Base-by-base conservation (phyloP, 2,329 filamentous ascomycete species). In the Aspergillus sp. region DNA sequence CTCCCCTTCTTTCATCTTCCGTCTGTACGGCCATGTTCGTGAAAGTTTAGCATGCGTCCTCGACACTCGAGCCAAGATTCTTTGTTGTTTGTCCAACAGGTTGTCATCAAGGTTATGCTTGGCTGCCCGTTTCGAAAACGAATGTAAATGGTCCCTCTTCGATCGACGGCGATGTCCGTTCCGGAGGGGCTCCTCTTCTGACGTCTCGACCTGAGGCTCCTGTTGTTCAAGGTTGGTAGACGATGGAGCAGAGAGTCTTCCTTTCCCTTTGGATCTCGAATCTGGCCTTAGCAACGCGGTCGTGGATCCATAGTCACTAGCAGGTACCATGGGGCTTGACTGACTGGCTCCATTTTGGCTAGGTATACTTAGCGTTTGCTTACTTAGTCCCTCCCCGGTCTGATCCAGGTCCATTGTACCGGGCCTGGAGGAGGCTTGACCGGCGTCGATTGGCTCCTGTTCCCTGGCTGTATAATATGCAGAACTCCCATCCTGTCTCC, bases 1-100 rank as follows among this genome's bases (percentile, higher is more conserved):
- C 62, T 88, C 82, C 5, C 87, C 87, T 65, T 87, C 82, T 55
- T 79, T 76, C 23, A 79, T 69, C 23, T 81, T 75, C 30, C 70
- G 72, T 54, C 76, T 72, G 51, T 69, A 72, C 8, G 74, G 70
- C 45, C 72, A 67, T 55, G 70, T 74, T 5, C 67, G 67, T 25
- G 73, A 72, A 21, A 79, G 73, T 48, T 65, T 73, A 47, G 67
- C 70, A 59, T 73, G 74, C 10, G 75, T 79, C 58, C 63, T 73
- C 51, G 71, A 73, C 39, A 78, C 75, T 55, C 64, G 76, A 52
- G 72, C 72, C 47, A 75, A 73, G 39, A 81, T 65, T 19, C 75
- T 72, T 49, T 76, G 75, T 64, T 79, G 73, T 47, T 74, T 73
- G 58, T 81, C 67, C 39, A 72, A 64, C 28, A 80, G 60, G 55